Percentiles rank a stretch among this genome's conserved stretches.
phyloP scores from a whole-genome alignment of 1,139 yeast species.

The Geotrichum australiense region DNA sequence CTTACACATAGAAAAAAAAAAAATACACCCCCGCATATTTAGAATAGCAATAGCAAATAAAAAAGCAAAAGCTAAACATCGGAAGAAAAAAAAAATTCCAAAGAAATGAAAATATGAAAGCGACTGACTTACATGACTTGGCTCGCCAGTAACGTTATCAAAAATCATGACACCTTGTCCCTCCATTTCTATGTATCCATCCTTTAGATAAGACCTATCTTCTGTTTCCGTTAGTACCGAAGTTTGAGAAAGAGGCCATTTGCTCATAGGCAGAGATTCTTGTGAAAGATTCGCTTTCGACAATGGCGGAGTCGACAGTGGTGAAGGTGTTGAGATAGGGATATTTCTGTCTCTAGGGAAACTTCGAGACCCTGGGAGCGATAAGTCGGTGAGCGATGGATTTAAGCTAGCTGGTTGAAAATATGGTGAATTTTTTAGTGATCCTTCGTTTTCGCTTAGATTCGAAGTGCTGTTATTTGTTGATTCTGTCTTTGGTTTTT shows the following conservation, averaged over 20 bases:
- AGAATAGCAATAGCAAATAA: not conserved
- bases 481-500: slow-evolving; percentile 2
- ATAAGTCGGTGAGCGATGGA: too few species aligned
- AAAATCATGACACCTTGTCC: slow-evolving; percentile 95
- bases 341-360: too few species aligned
- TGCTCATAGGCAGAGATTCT: not conserved
- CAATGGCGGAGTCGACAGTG: too few species aligned
- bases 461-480: not conserved
- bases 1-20: too few species aligned
- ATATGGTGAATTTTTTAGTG: too few species aligned
- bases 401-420: too few species aligned
- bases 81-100: too few species aligned
- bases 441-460: not conserved
- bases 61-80: not conserved
- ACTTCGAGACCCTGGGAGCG: too few species aligned
- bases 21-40: too few species aligned
- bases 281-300: too few species aligned
- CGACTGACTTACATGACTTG: slow-evolving; percentile 54
- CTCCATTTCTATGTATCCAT: slow-evolving; percentile 52
- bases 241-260: slow-evolving; percentile 27
- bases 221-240: slow-evolving; percentile 15
- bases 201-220: not conserved
- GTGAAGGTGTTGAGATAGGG: too few species aligned
- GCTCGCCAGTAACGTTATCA: slow-evolving; percentile 49
- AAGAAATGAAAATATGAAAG: not conserved